Conservation (phyloP, 2,329 filamentous ascomycete species). For the Aspergillus uvarum region DNA sequence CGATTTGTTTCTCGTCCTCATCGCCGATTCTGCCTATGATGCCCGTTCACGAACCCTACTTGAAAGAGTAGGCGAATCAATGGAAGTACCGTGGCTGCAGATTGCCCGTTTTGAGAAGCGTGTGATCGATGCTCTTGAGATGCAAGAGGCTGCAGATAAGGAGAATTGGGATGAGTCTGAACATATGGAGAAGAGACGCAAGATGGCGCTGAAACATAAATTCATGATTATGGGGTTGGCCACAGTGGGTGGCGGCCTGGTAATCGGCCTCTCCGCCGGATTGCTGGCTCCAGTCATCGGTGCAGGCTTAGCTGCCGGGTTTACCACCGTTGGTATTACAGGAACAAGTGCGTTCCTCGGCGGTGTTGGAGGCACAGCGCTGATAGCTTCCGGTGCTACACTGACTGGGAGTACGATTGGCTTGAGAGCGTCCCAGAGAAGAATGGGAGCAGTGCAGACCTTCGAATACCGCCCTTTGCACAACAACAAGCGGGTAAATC, state of each 20-base stretch:
- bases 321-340: conserved; percentile 89
- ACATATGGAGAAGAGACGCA: conserved; percentile 82
- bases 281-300: conserved; percentile 91
- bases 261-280: conserved; percentile 92
- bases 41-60: conserved; percentile 79
- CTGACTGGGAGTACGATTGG: conserved; percentile 85
- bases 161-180: conserved; percentile 98
- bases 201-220: conserved; percentile 75
- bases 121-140: conserved; percentile 93
- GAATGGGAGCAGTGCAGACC: conserved; percentile 89
- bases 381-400: conserved; percentile 88
- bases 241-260: conserved; percentile 89
- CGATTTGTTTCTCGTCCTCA: conserved; percentile 91
- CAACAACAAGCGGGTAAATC: conserved; percentile 96
- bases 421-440: conserved; percentile 76
- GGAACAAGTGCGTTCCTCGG: conserved; percentile 88
- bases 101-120: conserved; percentile 97
- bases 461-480: conserved; percentile 96
- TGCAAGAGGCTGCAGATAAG: conserved; percentile 91
- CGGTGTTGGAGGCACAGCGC: conserved; percentile 85
- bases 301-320: conserved; percentile 86
- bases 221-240: conserved; percentile 96
- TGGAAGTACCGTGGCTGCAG: conserved; percentile 85
- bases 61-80: conserved; percentile 75
- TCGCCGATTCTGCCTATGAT: conserved; percentile 94